These are phyloP conservation scores for Leptodermis oblonga DNA, from an alignment of 257 asterid genomes.

Conservation along the genomic window DNA sequence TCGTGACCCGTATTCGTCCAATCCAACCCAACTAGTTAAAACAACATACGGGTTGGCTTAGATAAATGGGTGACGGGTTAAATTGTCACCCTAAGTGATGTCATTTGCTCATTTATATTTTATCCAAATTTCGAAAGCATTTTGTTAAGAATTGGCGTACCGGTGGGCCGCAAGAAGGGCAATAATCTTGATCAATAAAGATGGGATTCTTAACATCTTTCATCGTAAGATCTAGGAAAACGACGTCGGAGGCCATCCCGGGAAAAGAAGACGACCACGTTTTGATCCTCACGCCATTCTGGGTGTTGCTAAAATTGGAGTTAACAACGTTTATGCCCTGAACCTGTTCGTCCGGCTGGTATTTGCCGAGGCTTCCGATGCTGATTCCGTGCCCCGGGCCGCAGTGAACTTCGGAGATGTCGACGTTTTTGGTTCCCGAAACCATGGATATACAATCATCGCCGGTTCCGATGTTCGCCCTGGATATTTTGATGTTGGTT, in stretches of 20 bases:
- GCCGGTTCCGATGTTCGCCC: slow-evolving; percentile 45
- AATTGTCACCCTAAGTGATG: no score
- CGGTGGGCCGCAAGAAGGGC: slow-evolving; percentile 41
- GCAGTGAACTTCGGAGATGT: slow-evolving; percentile 36
- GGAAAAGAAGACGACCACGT: slow-evolving; percentile 50
- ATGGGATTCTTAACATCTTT: slow-evolving; percentile 47
- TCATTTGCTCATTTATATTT: no score
- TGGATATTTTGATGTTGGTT: slow-evolving; percentile 26
- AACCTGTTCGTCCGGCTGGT: slow-evolving; percentile 31
- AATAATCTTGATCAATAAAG: slow-evolving; percentile 61
- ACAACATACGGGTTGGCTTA: no score
- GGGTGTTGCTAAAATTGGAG: slow-evolving; percentile 40
- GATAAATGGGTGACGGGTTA: no score
- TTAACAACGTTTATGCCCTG: slow-evolving; percentile 30
- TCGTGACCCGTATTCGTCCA: no score
- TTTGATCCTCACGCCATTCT: slow-evolving; percentile 70
- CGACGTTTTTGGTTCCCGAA: slow-evolving; percentile 44
- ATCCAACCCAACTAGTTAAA: no score
- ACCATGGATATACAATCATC: slow-evolving; percentile 74
- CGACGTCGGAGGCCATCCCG: slow-evolving; percentile 36
- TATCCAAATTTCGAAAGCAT: no score
- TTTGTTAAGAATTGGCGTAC: no score
- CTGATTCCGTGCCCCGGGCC: slow-evolving; percentile 89
- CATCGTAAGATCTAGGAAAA: slow-evolving; percentile 47
- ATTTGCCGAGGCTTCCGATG: slow-evolving; percentile 56